Base-by-base conservation (phyloP, 345 rosid species). In the Leavenworthia alabamica region DNA sequence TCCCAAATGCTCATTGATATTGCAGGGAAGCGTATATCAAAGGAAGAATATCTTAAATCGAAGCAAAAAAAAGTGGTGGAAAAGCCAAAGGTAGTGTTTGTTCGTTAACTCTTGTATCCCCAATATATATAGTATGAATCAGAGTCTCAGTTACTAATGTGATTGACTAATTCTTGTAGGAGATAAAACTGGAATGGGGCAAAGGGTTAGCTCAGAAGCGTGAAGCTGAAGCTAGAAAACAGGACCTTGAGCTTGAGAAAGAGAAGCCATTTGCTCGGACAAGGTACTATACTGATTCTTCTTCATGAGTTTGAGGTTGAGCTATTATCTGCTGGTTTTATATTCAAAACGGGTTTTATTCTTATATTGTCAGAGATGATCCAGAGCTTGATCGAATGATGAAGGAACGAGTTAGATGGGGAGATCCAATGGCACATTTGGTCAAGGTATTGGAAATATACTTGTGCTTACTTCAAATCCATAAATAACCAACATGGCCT, bases 341-440 rank as follows among this genome's bases (percentile, higher is more conserved):
- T 67, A 44, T 64, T 49, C 3, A 32, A 32, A 35, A 53, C 7
- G 0, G 51, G 45, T 62, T 19, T 60, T 41, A 8, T 24, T 1
- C 17, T 51, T 39, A 4, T 45, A 6, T 53, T 66, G 63, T 69
- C 82, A 89, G 97, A 73, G 97, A 89, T 68, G 99, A 93, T 73
- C 92, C 95, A 0, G 91, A 89, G 70, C 96, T 93, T n/a, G 94
- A 93, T 56, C 74, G 62, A 39, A 78, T 83, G 83, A 64, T 86
- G 73, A 93, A 78, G 80, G 86, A 89, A 2, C 79, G 84, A 73
- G 40, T 79, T 39, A 76, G 99, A 74, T 93, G 83, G 83, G 97
- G 96, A 56, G 99, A 93, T 78, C 93, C 96, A 20, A 89, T 93
- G 97, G 97, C 90, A 14, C 96, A 93, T 76, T 73, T 89, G 79